phyloP scores from a whole-genome alignment of 805 yeast genomes.

The Saturnispora halmiae region DNA sequence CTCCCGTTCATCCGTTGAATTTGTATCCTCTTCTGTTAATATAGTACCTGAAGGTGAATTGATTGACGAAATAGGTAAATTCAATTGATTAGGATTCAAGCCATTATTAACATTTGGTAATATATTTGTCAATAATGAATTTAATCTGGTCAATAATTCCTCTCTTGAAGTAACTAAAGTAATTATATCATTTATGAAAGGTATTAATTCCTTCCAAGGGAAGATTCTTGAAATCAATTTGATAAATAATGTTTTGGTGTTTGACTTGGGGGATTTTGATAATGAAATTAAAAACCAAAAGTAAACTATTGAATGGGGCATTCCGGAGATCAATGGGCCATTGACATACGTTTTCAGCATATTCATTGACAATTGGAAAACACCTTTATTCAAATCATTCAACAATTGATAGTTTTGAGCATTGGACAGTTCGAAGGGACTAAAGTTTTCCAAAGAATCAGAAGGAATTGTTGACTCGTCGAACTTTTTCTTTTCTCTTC shows the following conservation, averaged over 20 bases:
- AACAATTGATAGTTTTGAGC: conserved; percentile 51
- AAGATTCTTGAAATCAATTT: conserved; percentile 33
- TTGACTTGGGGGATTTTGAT: conserved; percentile 44
- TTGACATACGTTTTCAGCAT: conserved; percentile 55
- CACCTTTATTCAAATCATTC: conserved; percentile 50
- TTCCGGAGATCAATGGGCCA: conserved; percentile 63
- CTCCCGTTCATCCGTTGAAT: conserved; percentile 3
- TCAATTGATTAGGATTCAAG: neutral
- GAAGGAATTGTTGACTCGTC: conserved; percentile 15
- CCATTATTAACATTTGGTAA: neutral
- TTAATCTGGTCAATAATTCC: conserved; percentile 15
- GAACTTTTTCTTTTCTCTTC: conserved; percentile 59
- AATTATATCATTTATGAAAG: conserved; percentile 53
- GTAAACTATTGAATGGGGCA: conserved; percentile 73
- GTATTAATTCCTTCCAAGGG: conserved; percentile 62
- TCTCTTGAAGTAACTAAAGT: conserved; percentile 25
- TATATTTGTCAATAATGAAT: neutral
- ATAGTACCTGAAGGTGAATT: conserved; percentile 8
- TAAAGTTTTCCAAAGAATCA: conserved; percentile 16
- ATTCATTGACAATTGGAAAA: conserved; percentile 57
- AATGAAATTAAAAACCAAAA: conserved; percentile 59
- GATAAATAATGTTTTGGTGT: conserved; percentile 37
- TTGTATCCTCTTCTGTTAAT: conserved; percentile 6
- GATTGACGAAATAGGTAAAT: neutral
- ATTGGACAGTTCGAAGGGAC: conserved; percentile 22